Base-by-base conservation (phyloP, 805 yeast genomes). In the Yamadazyma sp. region DNA sequence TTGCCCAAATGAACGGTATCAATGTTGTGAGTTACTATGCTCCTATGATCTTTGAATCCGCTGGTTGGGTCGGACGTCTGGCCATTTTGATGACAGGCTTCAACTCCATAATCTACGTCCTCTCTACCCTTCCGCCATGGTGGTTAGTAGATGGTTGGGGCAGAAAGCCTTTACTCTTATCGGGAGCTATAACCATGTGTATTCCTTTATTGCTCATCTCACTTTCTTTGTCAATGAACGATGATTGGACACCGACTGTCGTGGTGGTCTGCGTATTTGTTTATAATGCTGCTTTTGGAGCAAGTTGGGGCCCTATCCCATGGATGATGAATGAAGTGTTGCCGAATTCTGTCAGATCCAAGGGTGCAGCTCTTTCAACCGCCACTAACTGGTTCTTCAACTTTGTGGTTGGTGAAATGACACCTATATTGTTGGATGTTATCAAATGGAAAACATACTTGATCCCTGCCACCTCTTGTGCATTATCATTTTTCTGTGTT, bases 301-400 rank as follows among this genome's bases (percentile, higher is more conserved):
- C 78, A 53, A 81, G 91, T 38, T 90, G 96, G 95, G 97, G 96
- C 7, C 95, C 96, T 3, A 80, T 89, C 38, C 95, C 95, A 9
- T 88, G 96, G 96, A 80, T 83, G 58, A 87, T 90, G 49, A 82
- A 86, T 44, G 96, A 87, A 62, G 87, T 90, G 33, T 73, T 89
- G 38, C 96, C 96, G 0, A 75, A 85, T 45, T 71, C 82, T 13
- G 87, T 88, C 8, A 75, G 97, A 37, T 87, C 95, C 3, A 84
- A 88, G 50, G 95, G 96, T 41, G 95, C 95, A 0, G 86, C 95
- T 2, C 66, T 87, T 45, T 83, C 95, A 0, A 89, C 96, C 1
- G 95, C 96, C 1, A 77, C 95, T 4, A 90, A 89, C 58, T 89
- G 97, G 97, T 74, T 86, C 5, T 89, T 87, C 67, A 89, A 89